These are phyloP conservation scores for Oryza longistaminata DNA, from an alignment of 176 grass and related monocot species.

Conservation along the genomic window DNA sequence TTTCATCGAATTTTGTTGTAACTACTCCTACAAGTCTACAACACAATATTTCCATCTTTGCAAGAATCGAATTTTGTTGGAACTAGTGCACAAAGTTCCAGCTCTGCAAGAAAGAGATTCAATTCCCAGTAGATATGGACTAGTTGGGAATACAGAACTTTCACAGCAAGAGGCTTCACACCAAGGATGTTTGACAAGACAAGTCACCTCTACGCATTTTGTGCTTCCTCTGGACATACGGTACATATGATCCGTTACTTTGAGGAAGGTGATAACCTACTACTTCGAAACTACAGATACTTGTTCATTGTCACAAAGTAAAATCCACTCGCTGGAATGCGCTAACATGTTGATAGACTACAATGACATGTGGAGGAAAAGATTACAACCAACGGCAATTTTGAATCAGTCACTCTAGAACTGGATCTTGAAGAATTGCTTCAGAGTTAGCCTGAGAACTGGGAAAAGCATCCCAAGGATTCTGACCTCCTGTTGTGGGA, in stretches of 20 bases:
- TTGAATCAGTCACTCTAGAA: neutral
- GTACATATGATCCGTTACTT: constrained; percentile 29
- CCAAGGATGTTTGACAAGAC: neutral
- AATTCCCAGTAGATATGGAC: neutral
- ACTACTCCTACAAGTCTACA: neutral
- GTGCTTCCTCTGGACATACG: constrained; percentile 8
- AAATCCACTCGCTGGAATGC: neutral
- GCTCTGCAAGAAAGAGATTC: neutral
- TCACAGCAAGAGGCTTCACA: neutral
- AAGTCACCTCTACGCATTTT: neutral
- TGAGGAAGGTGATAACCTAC: neutral
- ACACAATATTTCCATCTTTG: neutral
- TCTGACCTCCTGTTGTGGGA: neutral
- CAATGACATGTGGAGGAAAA: neutral
- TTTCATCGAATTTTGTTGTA: neutral
- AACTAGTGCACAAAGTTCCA: neutral
- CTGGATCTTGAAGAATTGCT: neutral
- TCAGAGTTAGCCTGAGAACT: neutral
- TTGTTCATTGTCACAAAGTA: neutral
- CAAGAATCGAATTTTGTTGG: neutral
- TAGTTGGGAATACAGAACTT: neutral
- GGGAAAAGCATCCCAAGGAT: neutral
- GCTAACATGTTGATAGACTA: neutral
- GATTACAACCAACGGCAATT: neutral
- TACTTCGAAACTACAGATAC: neutral